A percentile compares a stretch with the other conserved stretches of the same genome.
These are phyloP conservation scores for Litchi chinensis DNA, from an alignment of 345 rosid species.

Conservation along the genomic window DNA sequence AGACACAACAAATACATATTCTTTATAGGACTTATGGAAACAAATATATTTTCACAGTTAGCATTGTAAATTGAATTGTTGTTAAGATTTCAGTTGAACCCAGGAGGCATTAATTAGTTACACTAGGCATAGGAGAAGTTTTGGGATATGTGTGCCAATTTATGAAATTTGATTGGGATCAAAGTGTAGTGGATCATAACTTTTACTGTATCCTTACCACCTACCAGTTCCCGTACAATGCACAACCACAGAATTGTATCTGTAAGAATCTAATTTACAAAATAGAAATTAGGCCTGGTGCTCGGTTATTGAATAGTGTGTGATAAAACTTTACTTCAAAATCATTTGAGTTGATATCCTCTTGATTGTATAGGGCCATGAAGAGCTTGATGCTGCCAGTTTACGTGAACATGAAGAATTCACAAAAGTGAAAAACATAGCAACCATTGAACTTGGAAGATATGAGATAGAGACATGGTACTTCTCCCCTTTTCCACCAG, in stretches of 20 bases:
- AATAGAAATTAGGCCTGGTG: neutral
- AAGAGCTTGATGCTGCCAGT: conserved; percentile 99
- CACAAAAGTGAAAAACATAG: conserved; percentile 97
- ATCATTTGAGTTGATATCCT: conserved; percentile 10
- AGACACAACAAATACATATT: neutral
- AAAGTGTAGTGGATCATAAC: neutral
- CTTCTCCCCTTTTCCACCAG: conserved; percentile 99
- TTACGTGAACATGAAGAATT: conserved; percentile 99
- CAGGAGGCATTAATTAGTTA: neutral
- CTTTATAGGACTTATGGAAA: neutral
- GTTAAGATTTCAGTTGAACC: neutral
- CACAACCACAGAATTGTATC: neutral
- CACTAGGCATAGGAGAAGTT: neutral
- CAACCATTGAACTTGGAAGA: conserved; percentile 96
- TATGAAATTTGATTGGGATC: neutral
- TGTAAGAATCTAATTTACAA: neutral
- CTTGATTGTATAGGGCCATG: conserved; percentile 70
- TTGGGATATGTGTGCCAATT: neutral
- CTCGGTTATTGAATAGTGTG: neutral
- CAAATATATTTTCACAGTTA: neutral
- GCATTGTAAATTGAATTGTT: neutral
- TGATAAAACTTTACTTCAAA: neutral
- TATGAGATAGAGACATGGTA: conserved; percentile 99
- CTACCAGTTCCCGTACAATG: neutral
- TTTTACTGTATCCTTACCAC: neutral